These are phyloP conservation scores for Aureococcus anophagefferens DNA, from an alignment of 108 stramenopile genomes.

Conservation along the genomic window DNA sequence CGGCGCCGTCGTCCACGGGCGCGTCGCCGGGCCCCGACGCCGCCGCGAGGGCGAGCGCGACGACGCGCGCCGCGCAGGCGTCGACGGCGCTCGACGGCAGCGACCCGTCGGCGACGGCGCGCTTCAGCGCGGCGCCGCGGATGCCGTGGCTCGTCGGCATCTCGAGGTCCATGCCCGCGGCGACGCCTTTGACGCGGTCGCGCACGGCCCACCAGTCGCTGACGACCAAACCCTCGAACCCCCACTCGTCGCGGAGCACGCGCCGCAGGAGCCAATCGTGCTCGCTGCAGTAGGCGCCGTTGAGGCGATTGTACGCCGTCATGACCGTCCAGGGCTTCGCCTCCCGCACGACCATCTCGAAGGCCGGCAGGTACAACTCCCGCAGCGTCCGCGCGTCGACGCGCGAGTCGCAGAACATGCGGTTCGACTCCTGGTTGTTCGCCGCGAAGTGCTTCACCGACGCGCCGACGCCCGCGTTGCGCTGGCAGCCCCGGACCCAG, in stretches of 20 bases:
- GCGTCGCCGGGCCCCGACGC: background rate
- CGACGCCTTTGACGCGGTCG: constrained; percentile 31
- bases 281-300: constrained; percentile 55
- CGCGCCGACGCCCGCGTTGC: constrained; percentile 38
- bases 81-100: constrained; percentile 3
- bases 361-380: constrained; percentile 52
- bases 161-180: constrained; percentile 57
- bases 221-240: constrained; percentile 50
- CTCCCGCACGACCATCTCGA: constrained; percentile 35
- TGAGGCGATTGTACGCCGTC: constrained; percentile 44
- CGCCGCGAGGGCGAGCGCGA: constrained; percentile 1
- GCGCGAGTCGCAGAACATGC: constrained; percentile 37
- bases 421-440: constrained; percentile 58
- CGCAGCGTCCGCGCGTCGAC: constrained; percentile 56
- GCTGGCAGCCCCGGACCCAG: constrained; percentile 45
- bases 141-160: constrained; percentile 51
- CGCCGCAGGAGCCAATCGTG: constrained; percentile 24
- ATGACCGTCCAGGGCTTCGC: constrained; percentile 33
- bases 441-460: constrained; percentile 54
- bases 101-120: background rate
- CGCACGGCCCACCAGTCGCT: constrained; percentile 65
- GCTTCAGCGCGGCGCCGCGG: background rate
- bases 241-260: constrained; percentile 44
- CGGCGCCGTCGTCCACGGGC: too few relatives aligned
- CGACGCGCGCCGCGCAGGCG: background rate